Conservation (phyloP, 2,329 filamentous ascomycete genomes). For the Westerdykella ornata region DNA sequence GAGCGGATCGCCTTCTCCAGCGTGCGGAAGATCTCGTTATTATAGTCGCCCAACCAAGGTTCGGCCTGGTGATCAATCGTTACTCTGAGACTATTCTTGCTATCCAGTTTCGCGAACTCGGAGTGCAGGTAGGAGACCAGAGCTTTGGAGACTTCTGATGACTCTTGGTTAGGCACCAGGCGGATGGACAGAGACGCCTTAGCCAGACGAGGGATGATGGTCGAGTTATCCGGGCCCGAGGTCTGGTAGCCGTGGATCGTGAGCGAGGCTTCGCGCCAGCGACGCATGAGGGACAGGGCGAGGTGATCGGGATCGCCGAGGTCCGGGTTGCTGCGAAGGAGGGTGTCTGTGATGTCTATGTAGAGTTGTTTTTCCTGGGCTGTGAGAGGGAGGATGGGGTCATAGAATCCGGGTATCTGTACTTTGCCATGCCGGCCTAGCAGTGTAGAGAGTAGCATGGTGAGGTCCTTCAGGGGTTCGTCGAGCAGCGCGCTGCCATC, state of each 20-base stretch:
- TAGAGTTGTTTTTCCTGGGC: conserved; percentile 73
- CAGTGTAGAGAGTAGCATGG: conserved; percentile 71
- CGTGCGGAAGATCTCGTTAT: conserved; percentile 83
- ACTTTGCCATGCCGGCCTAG: conserved; percentile 76
- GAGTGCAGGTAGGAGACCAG: conserved; percentile 61
- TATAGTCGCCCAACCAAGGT: conserved; percentile 89
- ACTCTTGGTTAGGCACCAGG: conserved; percentile 87
- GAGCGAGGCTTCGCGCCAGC: conserved; percentile 91
- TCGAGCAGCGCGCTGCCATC: conserved; percentile 86
- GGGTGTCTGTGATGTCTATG: conserved; percentile 70
- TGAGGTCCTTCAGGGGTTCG: conserved; percentile 86
- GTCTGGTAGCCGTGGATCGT: conserved; percentile 92
- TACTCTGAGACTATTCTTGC: conserved; percentile 72
- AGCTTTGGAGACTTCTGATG: conserved; percentile 63
- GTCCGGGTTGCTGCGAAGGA: conserved; percentile 65
- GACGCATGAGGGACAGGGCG: conserved; percentile 78
- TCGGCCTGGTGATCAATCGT: conserved; percentile 90
- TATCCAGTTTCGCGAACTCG: conserved; percentile 68
- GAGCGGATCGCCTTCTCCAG: conserved; percentile 78
- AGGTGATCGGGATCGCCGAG: conserved; percentile 61
- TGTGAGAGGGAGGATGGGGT: conserved; percentile 69
- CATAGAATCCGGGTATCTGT: conserved; percentile 82
- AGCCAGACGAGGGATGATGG: conserved; percentile 83
- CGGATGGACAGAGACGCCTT: conserved; percentile 84
- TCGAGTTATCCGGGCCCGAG: conserved; percentile 79